Base-by-base conservation (phyloP, 345 rosid genomes). In the Excoecaria agallocha region DNA sequence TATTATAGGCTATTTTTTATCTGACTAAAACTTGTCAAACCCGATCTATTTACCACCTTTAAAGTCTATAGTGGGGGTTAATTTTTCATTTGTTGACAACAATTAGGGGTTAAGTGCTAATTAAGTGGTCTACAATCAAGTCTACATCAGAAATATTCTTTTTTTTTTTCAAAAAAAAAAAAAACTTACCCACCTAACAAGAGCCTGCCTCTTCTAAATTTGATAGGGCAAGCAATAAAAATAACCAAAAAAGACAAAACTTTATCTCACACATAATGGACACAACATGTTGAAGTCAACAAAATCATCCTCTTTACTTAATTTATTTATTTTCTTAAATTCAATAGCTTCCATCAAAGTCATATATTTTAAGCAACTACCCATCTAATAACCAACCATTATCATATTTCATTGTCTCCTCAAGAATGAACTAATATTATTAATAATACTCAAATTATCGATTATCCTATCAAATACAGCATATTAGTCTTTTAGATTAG, bases 181-280 rank as follows among this genome's bases (percentile, higher is more conserved):
- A n/a, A n/a, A n/a, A n/a, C n/a, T n/a, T n/a, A 7, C 56, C 46
- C 75, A 78, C 84, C 84, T 68, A 82, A 75, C 77, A 59, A 74
- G 76, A 73, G 77, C 84, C 81, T 77, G 79, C 79, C 75, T 72
- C 50, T 60, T 22, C 51, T 56, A 20, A 8, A 60, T 6, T n/a
- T 38, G 81, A 81, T 22, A 24, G 59, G 54, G 77, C 77, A 15
- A 4, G 49, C 72, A 62, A 57, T 41, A 65, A 60, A 15, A 50
- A n/a, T 52, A 43, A 25, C 64, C 4, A 43, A 57, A n/a, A 30
- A 50, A 71, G 60, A 30, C 65, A 20, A 37, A 0, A 68, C 52
- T 64, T 49, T 56, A 39, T 77, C 70, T 39, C 81, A 55, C 56
- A 46, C 48, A 45, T 51, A 49, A 70, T 66, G 66, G 62, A 70